Evolutionary conservation across 1,139 yeast genomes (phyloP).

Genomic region (Candida sp.): DNA sequence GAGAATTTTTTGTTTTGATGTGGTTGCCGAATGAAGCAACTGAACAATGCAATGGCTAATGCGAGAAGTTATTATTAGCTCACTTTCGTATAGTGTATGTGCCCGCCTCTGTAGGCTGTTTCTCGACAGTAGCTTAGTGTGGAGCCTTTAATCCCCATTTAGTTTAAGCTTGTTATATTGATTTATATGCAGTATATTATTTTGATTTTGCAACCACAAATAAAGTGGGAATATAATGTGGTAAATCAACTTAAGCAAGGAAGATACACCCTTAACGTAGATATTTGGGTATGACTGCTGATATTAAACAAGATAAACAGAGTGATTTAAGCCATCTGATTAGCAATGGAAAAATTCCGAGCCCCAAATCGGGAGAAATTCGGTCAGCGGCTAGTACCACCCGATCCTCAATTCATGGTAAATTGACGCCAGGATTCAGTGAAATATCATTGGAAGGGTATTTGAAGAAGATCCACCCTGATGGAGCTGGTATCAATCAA

Average conservation of each 20-base stretch:
- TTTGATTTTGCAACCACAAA: not conserved
- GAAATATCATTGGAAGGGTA: not conserved
- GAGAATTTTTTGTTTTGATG: not conserved
- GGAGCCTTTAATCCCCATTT: too few relatives aligned
- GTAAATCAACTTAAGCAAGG: not conserved
- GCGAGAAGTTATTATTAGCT: not conserved
- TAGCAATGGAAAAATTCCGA: not conserved
- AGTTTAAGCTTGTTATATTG: too few relatives aligned
- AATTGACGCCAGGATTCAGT: not conserved
- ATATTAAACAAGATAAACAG: not conserved
- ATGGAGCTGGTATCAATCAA: not conserved
- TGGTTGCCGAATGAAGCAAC: not conserved
- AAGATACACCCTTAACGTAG: not conserved
- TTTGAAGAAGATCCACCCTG: not conserved
- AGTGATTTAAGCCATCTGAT: not conserved
- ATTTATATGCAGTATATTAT: not conserved
- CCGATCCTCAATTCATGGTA: slow-evolving; percentile 1
- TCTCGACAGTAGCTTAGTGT: too few relatives aligned
- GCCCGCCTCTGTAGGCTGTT: not conserved
- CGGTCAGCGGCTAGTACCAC: slow-evolving; percentile 2
- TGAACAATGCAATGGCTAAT: not conserved
- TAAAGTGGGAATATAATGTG: not conserved
- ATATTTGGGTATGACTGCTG: not conserved
- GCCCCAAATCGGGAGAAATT: not conserved
- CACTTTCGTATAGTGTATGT: not conserved